Evolutionary conservation across 2,329 filamentous ascomycete species (phyloP), one percentile per base, ranked within the genome.

Genomic region (Aspergillus sp.): DNA sequence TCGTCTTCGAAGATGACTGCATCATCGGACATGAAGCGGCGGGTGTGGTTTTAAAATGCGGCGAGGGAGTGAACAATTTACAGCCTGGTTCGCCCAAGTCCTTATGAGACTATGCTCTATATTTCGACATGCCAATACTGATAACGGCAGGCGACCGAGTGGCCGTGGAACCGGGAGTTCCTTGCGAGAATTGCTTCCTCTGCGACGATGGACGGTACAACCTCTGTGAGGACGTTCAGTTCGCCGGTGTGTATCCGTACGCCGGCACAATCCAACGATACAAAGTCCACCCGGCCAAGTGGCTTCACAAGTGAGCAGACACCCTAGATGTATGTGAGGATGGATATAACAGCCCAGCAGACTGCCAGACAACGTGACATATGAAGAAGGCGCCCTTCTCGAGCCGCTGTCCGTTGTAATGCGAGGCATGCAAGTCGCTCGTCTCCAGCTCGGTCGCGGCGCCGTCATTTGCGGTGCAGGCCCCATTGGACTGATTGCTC

Each of bases 1-100:
- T 90, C 1, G 80, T 85, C 1, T 82, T 90, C 14, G 81, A 86
- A 58, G 83, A 83, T 20, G 85, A 88, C 64, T 87, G 85, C 66
- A 87, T 88, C 55, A 80, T 89, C 51, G 86, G 87, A 22, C 87
- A 89, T 63, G 87, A 90, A 72, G 85, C 83, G 4, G 82, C 86
- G 11, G 87, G 86, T 6, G 69, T 87, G 4, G 85, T 89, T 16
- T 64, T 89, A 20, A 75, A 82, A 67, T 81, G 81, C 62, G 85
- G 86, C 22, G 77, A 84, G 53, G 83, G 79, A 26, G 85, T 88
- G 14, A 77, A 73, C 9, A 71, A 80, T 58, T 67, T 88, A 12
- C 79, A 81, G 63, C 77, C 80, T 12, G 78, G 78, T 78, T 66
- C 16, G 64, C 3, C 26, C 26, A 5, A 9, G 6, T 6, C 26